Percentiles rank a stretch among this genome's conserved stretches.
Conservation (phyloP, 1,139 yeast species). For the Tardiomyces depauwii region DNA sequence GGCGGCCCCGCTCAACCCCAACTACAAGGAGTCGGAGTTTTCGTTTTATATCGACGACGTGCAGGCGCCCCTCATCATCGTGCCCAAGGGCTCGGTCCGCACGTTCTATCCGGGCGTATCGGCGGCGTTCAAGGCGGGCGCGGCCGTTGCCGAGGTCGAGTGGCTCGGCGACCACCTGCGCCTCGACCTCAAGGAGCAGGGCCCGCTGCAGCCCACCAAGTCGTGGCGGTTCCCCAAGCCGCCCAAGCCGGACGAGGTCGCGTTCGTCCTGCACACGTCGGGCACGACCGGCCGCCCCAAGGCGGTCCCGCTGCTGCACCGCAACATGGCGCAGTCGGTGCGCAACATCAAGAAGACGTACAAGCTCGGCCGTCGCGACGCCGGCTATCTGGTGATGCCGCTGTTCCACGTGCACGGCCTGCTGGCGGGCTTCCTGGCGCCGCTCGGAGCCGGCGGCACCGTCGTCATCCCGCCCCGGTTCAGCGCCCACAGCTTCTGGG, state of each 20-base stretch:
- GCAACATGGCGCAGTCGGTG: constrained; percentile 47
- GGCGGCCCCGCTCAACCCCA: constrained; percentile 57
- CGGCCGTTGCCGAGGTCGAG: constrained; percentile 40
- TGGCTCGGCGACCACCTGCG: constrained; percentile 26
- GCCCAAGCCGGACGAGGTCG: constrained; percentile 37
- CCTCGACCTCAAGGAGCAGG: constrained; percentile 16
- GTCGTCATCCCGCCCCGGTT: constrained; percentile 47
- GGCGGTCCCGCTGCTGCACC: constrained; percentile 56
- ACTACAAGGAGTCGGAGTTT: constrained; percentile 46
- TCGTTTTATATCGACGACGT: constrained; percentile 52
- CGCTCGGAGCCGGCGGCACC: constrained; percentile 49
- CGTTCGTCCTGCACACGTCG: constrained; percentile 54
- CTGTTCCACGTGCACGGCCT: constrained; percentile 64
- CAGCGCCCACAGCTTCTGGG: constrained; percentile 50
- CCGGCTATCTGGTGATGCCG: constrained; percentile 59
- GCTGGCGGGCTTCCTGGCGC: constrained; percentile 48
- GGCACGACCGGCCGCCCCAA: constrained; percentile 68
- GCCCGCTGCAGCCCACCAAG: constrained; percentile 4
- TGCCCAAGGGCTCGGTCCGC: constrained; percentile 38
- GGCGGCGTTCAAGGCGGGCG: constrained; percentile 38
- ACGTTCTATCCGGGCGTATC: constrained; percentile 33
- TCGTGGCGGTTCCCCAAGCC: not conserved
- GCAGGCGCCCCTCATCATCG: constrained; percentile 42
- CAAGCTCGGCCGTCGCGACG: constrained; percentile 35
- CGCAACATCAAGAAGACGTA: constrained; percentile 46